These are phyloP conservation scores for Xylaria sp. DNA, from an alignment of 2,329 filamentous ascomycete species.

Conservation along the genomic window DNA sequence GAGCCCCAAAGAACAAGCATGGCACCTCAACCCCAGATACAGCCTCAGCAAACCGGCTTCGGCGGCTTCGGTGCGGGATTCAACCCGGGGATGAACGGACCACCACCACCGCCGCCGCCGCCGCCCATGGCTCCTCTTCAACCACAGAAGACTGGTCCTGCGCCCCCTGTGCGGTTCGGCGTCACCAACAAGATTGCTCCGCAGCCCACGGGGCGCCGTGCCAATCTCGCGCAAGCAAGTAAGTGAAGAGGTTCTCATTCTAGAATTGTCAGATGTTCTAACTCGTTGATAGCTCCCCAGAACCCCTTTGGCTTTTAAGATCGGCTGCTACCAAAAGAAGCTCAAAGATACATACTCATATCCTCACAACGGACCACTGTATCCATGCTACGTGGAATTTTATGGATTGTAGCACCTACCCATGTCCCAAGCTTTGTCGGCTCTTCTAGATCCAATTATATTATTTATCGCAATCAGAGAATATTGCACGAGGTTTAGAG, in stretches of 20 bases:
- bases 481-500: constrained; percentile 9
- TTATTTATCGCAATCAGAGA: constrained; percentile 3
- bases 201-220: constrained; percentile 88
- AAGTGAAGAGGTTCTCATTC: constrained; percentile 62
- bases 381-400: neutral
- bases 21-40: constrained; percentile 54
- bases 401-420: neutral
- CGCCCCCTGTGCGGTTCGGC: constrained; percentile 90
- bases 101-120: constrained; percentile 61
- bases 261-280: constrained; percentile 35
- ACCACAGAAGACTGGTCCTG: constrained; percentile 84
- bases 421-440: neutral
- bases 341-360: neutral
- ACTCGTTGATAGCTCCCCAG: constrained; percentile 57
- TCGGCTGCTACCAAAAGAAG: neutral
- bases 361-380: neutral
- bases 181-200: constrained; percentile 81
- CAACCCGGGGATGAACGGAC: constrained; percentile 61
- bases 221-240: constrained; percentile 96
- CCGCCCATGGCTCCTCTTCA: constrained; percentile 71
- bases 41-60: constrained; percentile 62
- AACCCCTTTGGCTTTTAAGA: constrained; percentile 64
- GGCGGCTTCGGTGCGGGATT: constrained; percentile 59
- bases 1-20: constrained; percentile 70
- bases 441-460: neutral